Percentiles rank a stretch among this genome's conserved stretches.
Evolutionary conservation across 2,329 filamentous ascomycete species (phyloP).

Genomic region (Arthroderma uncinatum): DNA sequence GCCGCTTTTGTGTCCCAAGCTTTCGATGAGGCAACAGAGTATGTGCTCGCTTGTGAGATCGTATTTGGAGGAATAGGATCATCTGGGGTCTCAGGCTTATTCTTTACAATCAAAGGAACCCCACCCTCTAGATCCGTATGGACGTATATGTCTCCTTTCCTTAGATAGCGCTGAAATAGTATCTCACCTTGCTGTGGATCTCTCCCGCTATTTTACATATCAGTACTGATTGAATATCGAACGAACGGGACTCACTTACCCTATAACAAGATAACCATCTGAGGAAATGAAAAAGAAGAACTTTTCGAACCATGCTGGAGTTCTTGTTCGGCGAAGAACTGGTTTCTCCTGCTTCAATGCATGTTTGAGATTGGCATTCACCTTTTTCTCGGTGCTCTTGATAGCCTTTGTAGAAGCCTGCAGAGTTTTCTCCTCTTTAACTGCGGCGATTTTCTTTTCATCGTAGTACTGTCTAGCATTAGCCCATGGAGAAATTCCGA

Average conservation of each 20-base stretch:
- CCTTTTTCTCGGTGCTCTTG: conserved; percentile 83
- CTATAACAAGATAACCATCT: conserved; percentile 85
- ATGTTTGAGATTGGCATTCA: conserved; percentile 73
- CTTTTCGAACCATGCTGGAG: conserved; percentile 92
- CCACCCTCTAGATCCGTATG: conserved; percentile 83
- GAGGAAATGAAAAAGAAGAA: conserved; percentile 92
- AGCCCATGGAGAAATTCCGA: conserved; percentile 69
- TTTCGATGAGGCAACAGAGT: conserved; percentile 72
- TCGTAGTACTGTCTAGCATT: conserved; percentile 91
- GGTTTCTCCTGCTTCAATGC: conserved; percentile 86
- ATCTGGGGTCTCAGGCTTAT: conserved; percentile 63
- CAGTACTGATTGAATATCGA: neutral
- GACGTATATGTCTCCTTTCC: conserved; percentile 82
- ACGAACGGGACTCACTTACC: conserved; percentile 26
- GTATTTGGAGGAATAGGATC: conserved; percentile 87
- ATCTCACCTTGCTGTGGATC: conserved; percentile 85
- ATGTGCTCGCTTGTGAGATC: conserved; percentile 73
- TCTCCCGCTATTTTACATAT: conserved; percentile 45
- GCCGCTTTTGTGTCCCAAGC: conserved; percentile 96
- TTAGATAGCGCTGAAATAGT: conserved; percentile 75
- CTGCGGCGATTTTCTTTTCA: conserved; percentile 69
- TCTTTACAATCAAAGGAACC: conserved; percentile 79
- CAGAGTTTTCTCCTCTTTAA: conserved; percentile 77
- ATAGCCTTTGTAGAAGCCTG: conserved; percentile 71
- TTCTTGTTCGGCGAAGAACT: conserved; percentile 68